Evolutionary conservation across 2,329 filamentous ascomycete genomes (phyloP), one percentile per base, ranked within the genome.

Genomic region (Pseudogymnoascus destructans): DNA sequence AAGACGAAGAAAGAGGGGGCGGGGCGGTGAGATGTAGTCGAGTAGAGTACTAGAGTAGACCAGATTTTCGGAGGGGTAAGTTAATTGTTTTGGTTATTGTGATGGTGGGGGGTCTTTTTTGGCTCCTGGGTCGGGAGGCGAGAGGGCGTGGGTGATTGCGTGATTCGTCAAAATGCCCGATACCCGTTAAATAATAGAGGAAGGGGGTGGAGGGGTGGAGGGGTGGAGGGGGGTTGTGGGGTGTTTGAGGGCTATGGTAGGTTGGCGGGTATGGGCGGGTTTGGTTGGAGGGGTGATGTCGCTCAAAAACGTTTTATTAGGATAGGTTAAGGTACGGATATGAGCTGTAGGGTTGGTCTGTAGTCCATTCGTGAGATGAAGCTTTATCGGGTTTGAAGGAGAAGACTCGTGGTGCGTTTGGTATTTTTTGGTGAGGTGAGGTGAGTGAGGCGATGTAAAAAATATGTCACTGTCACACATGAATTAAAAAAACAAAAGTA

Each of bases 1-100:
- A 60, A 57, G 59, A 27, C 38, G 57, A 57, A 56, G 57, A 36
- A 60, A 59, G 54, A 64, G 63, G 60, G 21, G 42, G 42, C 15
- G 40, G 40, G 40, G 40, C 40, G 40, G 42, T 49, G 21, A 15
- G 42, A 49, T 25, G 58, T 59, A 61, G 59, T 60, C 36, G 63
- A 63, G 59, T 57, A 65, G 10, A 13, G 32, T 6, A 30, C 9
- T 10, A 30, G 27, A 30, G 27, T 27, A 15, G 42, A 13, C 17
- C 11, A 49, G 21, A 49, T 25, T 49, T 49, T 49, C 42, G 42
- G 42, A 49, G 42, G 42, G 42, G 42, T 49, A 49, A 49, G 42
- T 21, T 49, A 49, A 49, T 49, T 49, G 42, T 25, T 49, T 49
- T 49, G 27, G 27, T 30, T 25, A 27, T 23, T 27, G 42, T 49